Base-by-base conservation (phyloP, 176 grass and related monocot genomes). In the Raddia distichophylla region DNA sequence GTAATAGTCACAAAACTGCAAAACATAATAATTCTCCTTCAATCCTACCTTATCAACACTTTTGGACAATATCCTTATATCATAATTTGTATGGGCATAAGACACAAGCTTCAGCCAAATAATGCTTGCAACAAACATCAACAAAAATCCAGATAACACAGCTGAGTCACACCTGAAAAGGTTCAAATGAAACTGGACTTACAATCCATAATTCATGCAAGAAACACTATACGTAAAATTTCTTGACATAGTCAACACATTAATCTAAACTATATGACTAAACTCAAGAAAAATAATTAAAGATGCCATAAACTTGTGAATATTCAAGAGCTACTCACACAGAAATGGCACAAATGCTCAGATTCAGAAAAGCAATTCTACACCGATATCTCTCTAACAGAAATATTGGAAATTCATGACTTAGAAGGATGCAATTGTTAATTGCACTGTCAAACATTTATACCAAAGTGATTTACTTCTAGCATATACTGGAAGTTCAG, bases 71-170 rank as follows among this genome's bases (percentile, higher is more conserved):
- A 49, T 12, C 75, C 96, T 93, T 75, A 99, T 95, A 93, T 99
- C 96, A 88, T 95, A 91, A 81, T 91, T 99, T 84, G 93, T 95
- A 88, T 99, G 96, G 51, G 87, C 96, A 86, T 88, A 99, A 47
- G 96, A 99, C 33, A 99, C 87, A 71, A 99, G 93, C 90, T 99
- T 99, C 84, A 99, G 80, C 91, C 91, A 99, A 84, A 91, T 82
- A 81, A 99, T 91, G 65, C 92, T 88, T 43, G 90, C 91, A 86
- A 93, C 69, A 59, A 98, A 93, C 84, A 95, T 98, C 56, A 98
- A 79, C 27, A 87, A 7, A 78, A 98, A 95, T 82, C 96, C 93
- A 82, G 82, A 98, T 73, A 98, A 90, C 48, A 98, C 93, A 61
- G 93, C 93, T 62, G 96, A 93, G 62, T 95, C 93, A 74, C 81